These are phyloP conservation scores for Cucumis hystrix DNA, from an alignment of 306 rosid genomes.

Conservation along the genomic window DNA sequence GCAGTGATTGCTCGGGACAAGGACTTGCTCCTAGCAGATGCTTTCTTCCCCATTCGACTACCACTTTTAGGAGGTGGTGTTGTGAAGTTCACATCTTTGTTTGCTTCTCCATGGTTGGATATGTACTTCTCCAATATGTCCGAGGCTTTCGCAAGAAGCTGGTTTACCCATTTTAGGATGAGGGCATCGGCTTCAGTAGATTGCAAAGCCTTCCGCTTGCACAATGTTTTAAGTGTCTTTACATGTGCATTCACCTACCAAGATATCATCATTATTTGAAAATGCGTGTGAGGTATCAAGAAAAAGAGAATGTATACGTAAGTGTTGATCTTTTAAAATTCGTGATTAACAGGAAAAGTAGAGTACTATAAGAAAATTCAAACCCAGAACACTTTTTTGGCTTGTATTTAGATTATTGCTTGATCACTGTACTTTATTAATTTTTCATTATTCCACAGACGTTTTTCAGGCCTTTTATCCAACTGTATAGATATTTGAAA, in stretches of 20 bases:
- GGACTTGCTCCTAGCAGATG: slow-evolving; percentile 26
- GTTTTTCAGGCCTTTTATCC: neutral
- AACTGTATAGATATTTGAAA: neutral
- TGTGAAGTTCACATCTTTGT: slow-evolving; percentile 21
- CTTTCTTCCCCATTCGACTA: slow-evolving; percentile 36
- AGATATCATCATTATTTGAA: slow-evolving; percentile 2
- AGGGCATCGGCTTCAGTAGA: slow-evolving; percentile 36
- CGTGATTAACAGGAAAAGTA: neutral
- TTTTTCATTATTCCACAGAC: neutral
- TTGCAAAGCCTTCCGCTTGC: slow-evolving; percentile 65
- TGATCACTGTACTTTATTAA: neutral
- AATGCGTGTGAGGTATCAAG: neutral
- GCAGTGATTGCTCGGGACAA: slow-evolving; percentile 57
- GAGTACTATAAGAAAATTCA: neutral
- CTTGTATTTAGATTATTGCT: neutral
- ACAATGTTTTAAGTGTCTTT: slow-evolving; percentile 64
- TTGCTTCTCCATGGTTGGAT: slow-evolving; percentile 26
- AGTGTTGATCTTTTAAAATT: neutral
- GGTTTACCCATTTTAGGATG: slow-evolving; percentile 48
- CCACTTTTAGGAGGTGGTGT: slow-evolving; percentile 70
- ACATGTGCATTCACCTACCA: slow-evolving; percentile 84
- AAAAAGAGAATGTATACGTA: neutral
- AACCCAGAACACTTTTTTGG: neutral
- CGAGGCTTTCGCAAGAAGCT: slow-evolving; percentile 43
- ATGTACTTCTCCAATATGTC: slow-evolving; percentile 47